Evolutionary conservation across 768 basidiomycete species (phyloP), one percentile per base, ranked within the genome.

Genomic region (Lyophyllum decastes): DNA sequence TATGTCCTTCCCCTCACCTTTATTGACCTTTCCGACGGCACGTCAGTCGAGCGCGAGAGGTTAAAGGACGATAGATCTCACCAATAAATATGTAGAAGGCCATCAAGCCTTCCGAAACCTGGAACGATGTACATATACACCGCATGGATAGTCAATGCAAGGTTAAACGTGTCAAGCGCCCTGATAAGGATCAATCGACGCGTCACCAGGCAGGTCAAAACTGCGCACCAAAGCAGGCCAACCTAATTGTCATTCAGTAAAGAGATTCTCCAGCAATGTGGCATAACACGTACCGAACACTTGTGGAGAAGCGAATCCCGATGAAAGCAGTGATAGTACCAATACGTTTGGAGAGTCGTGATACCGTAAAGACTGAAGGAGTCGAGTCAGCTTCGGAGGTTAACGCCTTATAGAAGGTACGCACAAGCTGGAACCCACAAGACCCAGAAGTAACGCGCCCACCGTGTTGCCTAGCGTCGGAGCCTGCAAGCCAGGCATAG

Each of bases 281-380:
- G 22, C 22, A 27, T 19, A 21, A 59, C 21, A 64, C 73, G 56
- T 49, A 77, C 78, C n/a, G 76, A 64, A 51, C 49, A 63, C 60
- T 73, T 76, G 62, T 80, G 73, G 22, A 76, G 55, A 8, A 54
- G 48, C 2, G 72, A 68, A 60, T 80, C 78, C 16, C 68, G 66
- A 17, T 66, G 64, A 62, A 69, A 80, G 14, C 71, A 64, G 47
- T 76, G 74, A 52, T 74, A 80, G 60, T 78, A 80, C 66, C 68
- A 70, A 56, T 74, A 76, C 12, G 70, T 61, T 52, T 79, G 78
- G 5, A 76, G 65, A 8, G 71, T 70, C 1, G 72, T 78, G 50
- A 76, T 67, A 19, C 78, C 78, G 40, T 71, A 79, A 12, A 79
- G 57, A 40, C 78, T 79, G 43, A 10, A 10, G 4, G 30, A 19